Evolutionary conservation across 805 yeast species (phyloP), one percentile per base, ranked within the genome.

Genomic region (Grigorovia yakushimaensis): DNA sequence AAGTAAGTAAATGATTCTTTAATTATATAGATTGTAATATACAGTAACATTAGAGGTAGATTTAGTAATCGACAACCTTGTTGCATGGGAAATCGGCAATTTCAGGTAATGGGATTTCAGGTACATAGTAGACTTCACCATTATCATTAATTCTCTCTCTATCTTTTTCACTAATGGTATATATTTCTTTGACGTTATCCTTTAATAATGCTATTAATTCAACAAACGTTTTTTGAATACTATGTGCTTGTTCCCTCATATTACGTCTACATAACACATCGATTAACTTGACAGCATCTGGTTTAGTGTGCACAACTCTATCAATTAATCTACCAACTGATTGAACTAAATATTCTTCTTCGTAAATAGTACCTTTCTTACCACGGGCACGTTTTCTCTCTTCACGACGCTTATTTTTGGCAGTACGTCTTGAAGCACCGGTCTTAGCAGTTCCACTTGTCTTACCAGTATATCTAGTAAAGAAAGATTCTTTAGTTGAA

Each of bases 321-420:
- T 88, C 97, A 33, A 88, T 67, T 62, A 93, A 73, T 61, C 99
- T 79, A 4, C 95, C 93, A 49, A 87, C 80, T 3, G 97, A 89
- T 55, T 78, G 79, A 43, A 93, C 82, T 48, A 93, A 76, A 64
- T 93, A 93, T 64, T 93, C 98, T 64, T 93, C 98, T 65, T 93
- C 99, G 60, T 93, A 93, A 19, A 93, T 84, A 6, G 97, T 91
- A 42, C 98, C 98, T 70, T 93, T 93, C 72, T 94, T 88, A 50
- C 99, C 99, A 57, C 95, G 79, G 2, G 98, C 99, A 50, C 81
- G 77, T 70, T 93, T 93, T 58, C 98, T 79, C 62, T 91, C 98
- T 66, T 91, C 97, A 54, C 98, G 79, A 64, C 96, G 85, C 54
- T 82, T 79, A 66, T 93, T 93, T 69, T 93, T 93, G 6, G 94